Percentiles rank a stretch among this genome's conserved stretches.
These are phyloP conservation scores for Chlorella sp. DNA, from an alignment of 139 green algal species.

Conservation along the genomic window DNA sequence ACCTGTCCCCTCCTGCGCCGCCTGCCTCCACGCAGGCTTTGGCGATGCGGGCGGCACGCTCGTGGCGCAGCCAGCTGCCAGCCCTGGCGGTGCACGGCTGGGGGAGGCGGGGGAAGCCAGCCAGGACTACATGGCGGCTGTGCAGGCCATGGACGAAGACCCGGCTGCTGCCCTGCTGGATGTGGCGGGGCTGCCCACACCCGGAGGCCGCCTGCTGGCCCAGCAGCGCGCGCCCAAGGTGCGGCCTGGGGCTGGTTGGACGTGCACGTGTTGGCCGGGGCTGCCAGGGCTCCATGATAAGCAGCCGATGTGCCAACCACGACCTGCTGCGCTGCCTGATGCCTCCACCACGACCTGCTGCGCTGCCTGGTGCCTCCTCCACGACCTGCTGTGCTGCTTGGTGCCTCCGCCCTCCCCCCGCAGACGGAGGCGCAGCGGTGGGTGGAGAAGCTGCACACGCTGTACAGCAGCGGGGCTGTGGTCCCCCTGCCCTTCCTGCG, in stretches of 20 bases:
- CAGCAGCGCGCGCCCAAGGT: slow-evolving; percentile 12
- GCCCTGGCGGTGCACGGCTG: background rate
- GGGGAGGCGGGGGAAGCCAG: background rate
- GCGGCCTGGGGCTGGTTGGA: no score
- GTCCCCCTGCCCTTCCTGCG: slow-evolving; percentile 86
- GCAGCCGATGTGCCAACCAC: no score
- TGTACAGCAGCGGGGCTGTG: slow-evolving; percentile 74
- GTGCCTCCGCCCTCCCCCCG: background rate
- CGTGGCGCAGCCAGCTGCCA: background rate
- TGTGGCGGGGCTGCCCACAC: background rate
- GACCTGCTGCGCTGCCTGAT: no score
- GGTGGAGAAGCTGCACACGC: slow-evolving; percentile 64
- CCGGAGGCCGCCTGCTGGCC: slow-evolving; percentile 1
- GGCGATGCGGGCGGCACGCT: background rate
- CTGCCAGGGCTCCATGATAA: background rate
- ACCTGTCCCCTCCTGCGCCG: background rate
- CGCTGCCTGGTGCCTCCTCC: background rate
- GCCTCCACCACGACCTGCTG: no score
- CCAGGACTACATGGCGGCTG: slow-evolving; percentile 51
- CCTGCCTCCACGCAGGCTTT: background rate
- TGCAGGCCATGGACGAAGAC: slow-evolving; percentile 27
- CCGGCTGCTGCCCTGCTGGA: slow-evolving; percentile 3
- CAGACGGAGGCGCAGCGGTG: slow-evolving; percentile 34
- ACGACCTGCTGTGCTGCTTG: no score
- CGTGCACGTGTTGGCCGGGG: no score